Base-by-base conservation (phyloP, 805 yeast genomes). In the Pichia occidentalis region DNA sequence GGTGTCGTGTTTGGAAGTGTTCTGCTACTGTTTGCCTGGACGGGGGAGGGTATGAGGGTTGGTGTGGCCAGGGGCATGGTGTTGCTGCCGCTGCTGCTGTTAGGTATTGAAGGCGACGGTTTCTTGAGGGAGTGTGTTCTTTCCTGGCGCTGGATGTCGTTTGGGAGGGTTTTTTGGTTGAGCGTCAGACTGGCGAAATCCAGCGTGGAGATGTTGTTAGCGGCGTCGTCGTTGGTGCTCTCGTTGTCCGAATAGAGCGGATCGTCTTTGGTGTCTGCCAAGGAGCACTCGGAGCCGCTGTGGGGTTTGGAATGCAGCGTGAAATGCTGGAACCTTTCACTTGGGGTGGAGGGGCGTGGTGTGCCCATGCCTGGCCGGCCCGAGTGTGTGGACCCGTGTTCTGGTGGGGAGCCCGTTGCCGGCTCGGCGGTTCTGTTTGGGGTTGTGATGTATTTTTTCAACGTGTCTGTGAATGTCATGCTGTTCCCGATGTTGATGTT, bases 131-230 rank as follows among this genome's bases (percentile, higher is more conserved):
- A 19, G 13, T 34, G 24, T 16, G 17, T 14, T 13, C 35, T 32
- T 24, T 32, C n/a, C 19, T 32, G 16, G 13, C 35, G 35, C 20
- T 32, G 35, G 13, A 32, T 21, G 20, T 32, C 35, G 20, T 32
- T 32, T n/a, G 35, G 35, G 18, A 32, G 14, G 4, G 35, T 17
- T 23, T 32, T 32, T 31, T 19, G 24, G 12, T 31, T 31, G n/a
- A 31, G 22, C 11, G 17, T 26, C 8, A 26, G 22, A 14, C 18
- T 27, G n/a, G n/a, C n/a, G n/a, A n/a, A n/a, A 14, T 2, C 2
- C 11, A 24, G 27, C 27, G 14, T 24, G 27, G 27, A 12, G 27
- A 13, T 13, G 12, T 12, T 24, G 12, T 23, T 23, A 23, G 9
- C 12, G 12, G 25, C 25, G 12, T 23, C 12, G 25, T 23, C 25